Base-by-base conservation (phyloP, 768 basidiomycete species). In the Mycena rebaudengoi region DNA sequence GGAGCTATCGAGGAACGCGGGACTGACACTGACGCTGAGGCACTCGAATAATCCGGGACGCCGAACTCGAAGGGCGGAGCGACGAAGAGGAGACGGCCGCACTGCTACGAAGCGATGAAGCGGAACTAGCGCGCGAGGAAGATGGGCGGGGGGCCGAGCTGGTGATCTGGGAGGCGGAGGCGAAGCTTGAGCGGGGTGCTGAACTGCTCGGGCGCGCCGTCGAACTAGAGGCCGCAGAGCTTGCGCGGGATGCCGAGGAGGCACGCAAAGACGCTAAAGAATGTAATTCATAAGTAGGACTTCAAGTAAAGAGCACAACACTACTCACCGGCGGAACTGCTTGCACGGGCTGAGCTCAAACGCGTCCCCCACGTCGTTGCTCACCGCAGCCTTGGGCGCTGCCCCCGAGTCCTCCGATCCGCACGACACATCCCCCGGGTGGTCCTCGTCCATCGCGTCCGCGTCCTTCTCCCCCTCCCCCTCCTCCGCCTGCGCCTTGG, bases 331-430 rank as follows among this genome's bases (percentile, higher is more conserved):
- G 48, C 48, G 48, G 7, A 28, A 26, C 48, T 29, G 26, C 48
- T 50, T 16, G 29, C 18, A 44, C n/a, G n/a, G 96, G 67, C 91
- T 92, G 28, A 99, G 85, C 65, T 91, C 87, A 73, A 98, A 98
- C 4, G 91, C 89, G 56, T 96, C 93, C 0, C 92, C 92, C 0
- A 86, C 65, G 59, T 94, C 91, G 45, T 84, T 83, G 46, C 76
- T 77, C 51, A 70, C 68, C 20, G 69, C 69, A 5, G 69, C 72
- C 21, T 74, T 61, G 26, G 71, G 71, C 4, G 70, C 75, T n/a
- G n/a, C n/a, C n/a, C n/a, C n/a, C 2, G 72, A 66, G 49, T 76
- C 71, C 5, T 76, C 74, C 12, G 74, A 75, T 5, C 61, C 68
- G 7, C 76, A 74, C 1, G 80, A 69, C 20, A 71, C 51, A 60